A percentile compares a stretch with the other conserved stretches of the same genome.
phyloP scores from a whole-genome alignment of 352 stramenopile species.

The Globisporangium spiculum region DNA sequence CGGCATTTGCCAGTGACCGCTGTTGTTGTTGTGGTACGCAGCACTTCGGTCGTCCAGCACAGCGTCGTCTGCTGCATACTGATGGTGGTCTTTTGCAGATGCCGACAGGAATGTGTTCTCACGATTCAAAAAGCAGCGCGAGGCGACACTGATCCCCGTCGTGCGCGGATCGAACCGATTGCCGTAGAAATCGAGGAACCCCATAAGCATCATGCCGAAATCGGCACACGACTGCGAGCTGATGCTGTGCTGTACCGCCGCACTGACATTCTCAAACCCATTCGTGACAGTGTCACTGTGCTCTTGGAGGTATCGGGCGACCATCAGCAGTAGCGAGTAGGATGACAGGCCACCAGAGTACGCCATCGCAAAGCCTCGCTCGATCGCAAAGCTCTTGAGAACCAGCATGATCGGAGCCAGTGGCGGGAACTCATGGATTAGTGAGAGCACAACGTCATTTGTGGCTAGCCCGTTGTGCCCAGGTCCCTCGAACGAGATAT shows the following conservation, averaged over 20 bases:
- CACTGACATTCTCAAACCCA: constrained; percentile 61
- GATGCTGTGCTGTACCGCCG: constrained; percentile 53
- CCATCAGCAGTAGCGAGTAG: constrained; percentile 95
- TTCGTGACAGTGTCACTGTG: constrained; percentile 67
- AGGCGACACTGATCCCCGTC: constrained; percentile 88
- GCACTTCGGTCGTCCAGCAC: constrained; percentile 48
- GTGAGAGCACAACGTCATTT: constrained; percentile 90
- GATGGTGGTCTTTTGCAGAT: constrained; percentile 32
- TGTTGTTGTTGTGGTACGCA: constrained; percentile 29
- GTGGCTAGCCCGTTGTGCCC: constrained; percentile 95
- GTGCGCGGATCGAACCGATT: constrained; percentile 91
- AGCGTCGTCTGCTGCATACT: constrained; percentile 46
- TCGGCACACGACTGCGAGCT: constrained; percentile 77
- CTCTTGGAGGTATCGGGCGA: constrained; percentile 92
- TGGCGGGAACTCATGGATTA: constrained; percentile 93
- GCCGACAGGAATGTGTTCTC: constrained; percentile 39
- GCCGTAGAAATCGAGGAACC: constrained; percentile 97
- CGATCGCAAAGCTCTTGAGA: constrained; percentile 93
- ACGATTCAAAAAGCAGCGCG: constrained; percentile 78
- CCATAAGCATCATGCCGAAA: constrained; percentile 95
- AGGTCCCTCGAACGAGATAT: constrained; percentile 97
- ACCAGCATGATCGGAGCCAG: constrained; percentile 95
- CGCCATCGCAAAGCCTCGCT: constrained; percentile 91
- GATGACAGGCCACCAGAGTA: constrained; percentile 97
- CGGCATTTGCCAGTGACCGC: constrained; percentile 63